Evolutionary conservation across 1,284 basidiomycete species (phyloP).

Genomic region (Laetiporus sulphureus): DNA sequence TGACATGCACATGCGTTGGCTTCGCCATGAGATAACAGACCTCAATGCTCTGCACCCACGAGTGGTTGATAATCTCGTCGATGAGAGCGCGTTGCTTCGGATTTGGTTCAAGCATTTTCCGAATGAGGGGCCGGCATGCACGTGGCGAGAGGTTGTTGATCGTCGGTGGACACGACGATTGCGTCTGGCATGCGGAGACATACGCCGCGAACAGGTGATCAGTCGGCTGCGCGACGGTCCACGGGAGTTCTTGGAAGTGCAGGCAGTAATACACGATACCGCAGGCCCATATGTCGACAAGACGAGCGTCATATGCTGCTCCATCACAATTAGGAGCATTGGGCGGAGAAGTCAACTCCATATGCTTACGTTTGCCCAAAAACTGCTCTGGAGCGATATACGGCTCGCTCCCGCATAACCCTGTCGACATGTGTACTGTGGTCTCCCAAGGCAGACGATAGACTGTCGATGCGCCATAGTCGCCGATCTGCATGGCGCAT

Average conservation of each 20-base stretch:
- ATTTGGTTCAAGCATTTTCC: slow-evolving; percentile 95
- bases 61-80: slow-evolving; percentile 79
- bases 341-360: slow-evolving; percentile 20
- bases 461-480: slow-evolving; percentile 97
- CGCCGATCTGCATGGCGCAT: slow-evolving; percentile 69
- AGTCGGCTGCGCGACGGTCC: slow-evolving; percentile 86
- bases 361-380: slow-evolving; percentile 83
- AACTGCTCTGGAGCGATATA: slow-evolving; percentile 99
- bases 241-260: slow-evolving; percentile 94
- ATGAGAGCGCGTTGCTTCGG: slow-evolving; percentile 76
- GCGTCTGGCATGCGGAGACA: slow-evolving; percentile 53
- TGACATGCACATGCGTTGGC: slow-evolving; percentile 59
- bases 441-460: slow-evolving; percentile 98
- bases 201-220: slow-evolving; percentile 87
- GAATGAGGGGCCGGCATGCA: slow-evolving; percentile 78
- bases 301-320: slow-evolving; percentile 91
- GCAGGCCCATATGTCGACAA: slow-evolving; percentile 97
- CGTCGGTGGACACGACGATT: slow-evolving; percentile 55
- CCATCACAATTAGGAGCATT: slow-evolving; percentile 21
- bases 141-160: slow-evolving; percentile 88
- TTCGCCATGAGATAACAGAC: slow-evolving; percentile 58
- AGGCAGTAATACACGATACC: slow-evolving; percentile 98
- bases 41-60: slow-evolving; percentile 80
- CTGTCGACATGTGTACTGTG: slow-evolving; percentile 95
- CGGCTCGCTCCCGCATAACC: slow-evolving; percentile 94